A percentile compares a stretch with the other conserved stretches of the same genome.
Conservation (phyloP, 73 alveolate genomes). For the Paramecium biaurelia region DNA sequence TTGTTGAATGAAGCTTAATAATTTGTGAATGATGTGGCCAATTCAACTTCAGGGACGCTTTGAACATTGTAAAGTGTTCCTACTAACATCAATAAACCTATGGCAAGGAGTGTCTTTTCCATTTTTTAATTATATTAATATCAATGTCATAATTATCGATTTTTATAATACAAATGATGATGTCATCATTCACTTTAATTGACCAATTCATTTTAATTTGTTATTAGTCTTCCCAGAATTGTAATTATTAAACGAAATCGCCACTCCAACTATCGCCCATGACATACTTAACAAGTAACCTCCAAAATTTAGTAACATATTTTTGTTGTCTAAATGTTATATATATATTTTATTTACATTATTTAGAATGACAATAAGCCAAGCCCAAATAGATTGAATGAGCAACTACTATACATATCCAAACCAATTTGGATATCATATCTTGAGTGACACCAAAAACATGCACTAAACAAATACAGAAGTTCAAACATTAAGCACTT, state of each 20-base stretch:
- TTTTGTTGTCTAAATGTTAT: neutral
- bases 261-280: neutral
- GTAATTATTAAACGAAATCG: neutral
- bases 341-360: neutral
- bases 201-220: neutral
- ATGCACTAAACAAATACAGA: slow-evolving; percentile 9
- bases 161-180: neutral
- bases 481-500: neutral
- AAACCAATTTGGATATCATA: neutral
- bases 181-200: neutral
- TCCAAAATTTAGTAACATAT: neutral
- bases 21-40: neutral
- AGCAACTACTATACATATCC: neutral
- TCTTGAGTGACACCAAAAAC: neutral
- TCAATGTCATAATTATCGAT: neutral
- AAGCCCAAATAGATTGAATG: neutral
- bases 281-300: neutral
- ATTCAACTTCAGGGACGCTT: neutral
- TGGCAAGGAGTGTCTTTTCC: neutral
- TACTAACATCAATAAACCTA: neutral
- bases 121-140: neutral
- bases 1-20: neutral
- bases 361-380: neutral
- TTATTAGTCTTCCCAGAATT: neutral
- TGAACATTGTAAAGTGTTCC: neutral